phyloP scores from a whole-genome alignment of 2,329 filamentous ascomycete genomes.

The Fusarium sp. region DNA sequence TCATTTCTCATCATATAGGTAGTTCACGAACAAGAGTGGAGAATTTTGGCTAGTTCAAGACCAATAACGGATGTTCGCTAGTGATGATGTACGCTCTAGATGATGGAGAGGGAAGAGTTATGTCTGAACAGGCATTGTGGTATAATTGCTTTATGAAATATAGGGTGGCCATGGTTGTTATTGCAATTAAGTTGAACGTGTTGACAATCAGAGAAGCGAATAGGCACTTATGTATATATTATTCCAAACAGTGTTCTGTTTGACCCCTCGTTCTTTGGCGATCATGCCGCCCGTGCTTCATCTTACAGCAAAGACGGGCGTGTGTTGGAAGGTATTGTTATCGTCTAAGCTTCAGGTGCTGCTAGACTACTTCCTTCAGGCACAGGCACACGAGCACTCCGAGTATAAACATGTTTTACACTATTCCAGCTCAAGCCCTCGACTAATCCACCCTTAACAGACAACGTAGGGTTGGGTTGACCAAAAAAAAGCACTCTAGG shows the following conservation, averaged over 20 bases:
- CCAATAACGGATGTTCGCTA: slow-evolving; percentile 38
- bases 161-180: neutral
- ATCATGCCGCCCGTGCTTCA: neutral
- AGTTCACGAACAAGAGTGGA: slow-evolving; percentile 17
- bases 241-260: neutral
- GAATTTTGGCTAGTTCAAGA: slow-evolving; percentile 37
- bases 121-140: slow-evolving; percentile 29
- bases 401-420: no score
- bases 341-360: no score
- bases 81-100: slow-evolving; percentile 39
- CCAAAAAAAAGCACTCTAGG: slow-evolving; percentile 59
- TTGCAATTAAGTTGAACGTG: neutral
- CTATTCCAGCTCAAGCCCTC: no score
- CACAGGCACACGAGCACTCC: no score
- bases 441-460: no score
- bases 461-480: no score
- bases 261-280: neutral
- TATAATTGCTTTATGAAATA: neutral
- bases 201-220: neutral
- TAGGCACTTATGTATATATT: slow-evolving; percentile 8
- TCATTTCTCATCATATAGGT: slow-evolving; percentile 18
- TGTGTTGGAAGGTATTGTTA: neutral
- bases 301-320: neutral
- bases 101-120: slow-evolving; percentile 30
- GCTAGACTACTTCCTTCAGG: no score